Evolutionary conservation across 1,139 yeast species (phyloP).

Genomic region (Zygosaccharomyces pseudobailii): DNA sequence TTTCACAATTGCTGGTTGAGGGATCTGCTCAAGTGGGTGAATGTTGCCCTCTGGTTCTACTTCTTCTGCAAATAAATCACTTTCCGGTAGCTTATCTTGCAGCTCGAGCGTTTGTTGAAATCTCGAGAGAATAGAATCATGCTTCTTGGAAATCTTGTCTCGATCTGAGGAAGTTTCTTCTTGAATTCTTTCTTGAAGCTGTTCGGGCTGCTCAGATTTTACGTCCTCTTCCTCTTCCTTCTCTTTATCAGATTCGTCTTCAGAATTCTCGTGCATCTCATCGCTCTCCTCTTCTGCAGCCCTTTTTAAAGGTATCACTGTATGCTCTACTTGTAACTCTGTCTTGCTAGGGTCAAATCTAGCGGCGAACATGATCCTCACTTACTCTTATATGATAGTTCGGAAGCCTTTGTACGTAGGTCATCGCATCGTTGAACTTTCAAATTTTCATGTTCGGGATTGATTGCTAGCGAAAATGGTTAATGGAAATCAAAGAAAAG

Average conservation of each 20-base stretch:
- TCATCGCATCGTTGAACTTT: conserved; percentile 11
- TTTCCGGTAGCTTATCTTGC: conserved; percentile 29
- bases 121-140: conserved; percentile 40
- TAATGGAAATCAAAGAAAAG: background rate
- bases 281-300: conserved; percentile 9
- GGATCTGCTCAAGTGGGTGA: conserved; percentile 69
- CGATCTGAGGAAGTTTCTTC: background rate
- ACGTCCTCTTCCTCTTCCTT: conserved; percentile 13
- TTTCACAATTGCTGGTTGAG: conserved; percentile 60
- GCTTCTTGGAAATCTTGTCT: conserved; percentile 23
- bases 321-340: conserved; percentile 5
- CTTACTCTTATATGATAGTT: background rate
- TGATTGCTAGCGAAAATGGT: background rate
- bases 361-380: conserved; percentile 51
- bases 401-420: background rate
- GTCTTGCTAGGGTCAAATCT: conserved; percentile 51
- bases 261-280: conserved; percentile 1
- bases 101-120: conserved; percentile 37
- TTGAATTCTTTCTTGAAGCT: background rate
- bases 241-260: background rate
- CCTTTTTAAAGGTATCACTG: conserved; percentile 25
- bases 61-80: conserved; percentile 20
- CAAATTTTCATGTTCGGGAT: conserved; percentile 7
- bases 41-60: conserved; percentile 34
- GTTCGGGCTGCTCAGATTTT: conserved; percentile 6